phyloP scores from a whole-genome alignment of 441 rosid species.

The Mallotus repandus region DNA sequence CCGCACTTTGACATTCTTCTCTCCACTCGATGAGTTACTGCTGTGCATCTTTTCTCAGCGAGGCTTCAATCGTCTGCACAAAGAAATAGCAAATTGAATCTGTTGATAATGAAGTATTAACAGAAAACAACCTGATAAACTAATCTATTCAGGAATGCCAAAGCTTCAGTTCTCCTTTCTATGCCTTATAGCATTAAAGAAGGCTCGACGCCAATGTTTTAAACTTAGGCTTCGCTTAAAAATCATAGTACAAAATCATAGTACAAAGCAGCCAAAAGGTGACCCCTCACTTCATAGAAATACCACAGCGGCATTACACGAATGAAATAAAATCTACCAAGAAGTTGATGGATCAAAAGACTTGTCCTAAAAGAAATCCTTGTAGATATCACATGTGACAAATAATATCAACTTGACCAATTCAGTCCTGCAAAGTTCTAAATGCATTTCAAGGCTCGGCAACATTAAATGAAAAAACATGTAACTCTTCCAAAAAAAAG shows the following conservation, averaged over 20 bases:
- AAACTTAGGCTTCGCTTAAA: no score
- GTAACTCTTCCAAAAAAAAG: background rate
- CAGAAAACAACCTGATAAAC: background rate
- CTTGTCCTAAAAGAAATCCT: no score
- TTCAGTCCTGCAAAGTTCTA: background rate
- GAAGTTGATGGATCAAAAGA: no score
- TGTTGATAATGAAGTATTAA: background rate
- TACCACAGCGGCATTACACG: no score
- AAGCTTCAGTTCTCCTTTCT: background rate
- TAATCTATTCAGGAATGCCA: background rate
- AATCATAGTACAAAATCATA: no score
- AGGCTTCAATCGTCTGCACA: no score
- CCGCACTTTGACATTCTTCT: no score
- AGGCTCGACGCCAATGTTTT: no score
- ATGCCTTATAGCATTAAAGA: background rate
- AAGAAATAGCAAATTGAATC: background rate
- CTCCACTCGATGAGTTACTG: slow-evolving; percentile 11
- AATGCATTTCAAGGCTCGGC: background rate
- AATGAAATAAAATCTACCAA: no score
- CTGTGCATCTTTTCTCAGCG: slow-evolving; percentile 38
- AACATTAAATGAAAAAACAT: background rate
- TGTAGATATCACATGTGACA: no score
- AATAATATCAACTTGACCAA: background rate
- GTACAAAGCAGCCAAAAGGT: no score
- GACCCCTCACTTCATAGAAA: no score